These are phyloP conservation scores for Calonectria multiphialidica DNA, from an alignment of 2,329 filamentous ascomycete species.

Conservation along the genomic window DNA sequence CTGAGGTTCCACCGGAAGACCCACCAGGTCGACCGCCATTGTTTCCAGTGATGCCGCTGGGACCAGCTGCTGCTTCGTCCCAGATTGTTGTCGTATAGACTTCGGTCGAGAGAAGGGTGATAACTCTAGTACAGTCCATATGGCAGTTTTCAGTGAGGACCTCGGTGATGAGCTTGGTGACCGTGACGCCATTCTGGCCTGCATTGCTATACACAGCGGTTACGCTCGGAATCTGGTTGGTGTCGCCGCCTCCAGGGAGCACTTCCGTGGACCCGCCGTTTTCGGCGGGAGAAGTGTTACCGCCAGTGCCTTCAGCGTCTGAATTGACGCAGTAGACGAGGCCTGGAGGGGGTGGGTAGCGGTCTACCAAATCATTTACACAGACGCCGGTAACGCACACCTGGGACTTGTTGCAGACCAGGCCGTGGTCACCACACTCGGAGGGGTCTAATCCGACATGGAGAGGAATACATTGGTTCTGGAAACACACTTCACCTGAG, in stretches of 20 bases:
- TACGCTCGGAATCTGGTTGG: neutral
- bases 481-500: constrained; percentile 22
- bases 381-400: constrained; percentile 24
- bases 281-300: constrained; percentile 9
- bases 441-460: constrained; percentile 24
- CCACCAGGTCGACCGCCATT: neutral
- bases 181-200: neutral
- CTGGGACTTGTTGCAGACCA: constrained; percentile 20
- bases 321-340: constrained; percentile 7
- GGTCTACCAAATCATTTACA: constrained; percentile 6
- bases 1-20: neutral
- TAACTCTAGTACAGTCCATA: neutral
- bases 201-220: neutral
- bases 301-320: neutral
- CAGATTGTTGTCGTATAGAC: constrained; percentile 4
- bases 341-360: constrained; percentile 14
- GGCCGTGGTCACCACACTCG: constrained; percentile 17
- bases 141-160: constrained; percentile 3
- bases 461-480: constrained; percentile 16
- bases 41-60: neutral
- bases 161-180: constrained; percentile 5
- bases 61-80: neutral
- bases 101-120: constrained; percentile 6
- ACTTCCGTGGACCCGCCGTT: constrained; percentile 7
- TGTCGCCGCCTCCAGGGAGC: neutral